These are phyloP conservation scores for Penicillium sp. DNA, from an alignment of 2,329 filamentous ascomycete genomes.

Conservation along the genomic window DNA sequence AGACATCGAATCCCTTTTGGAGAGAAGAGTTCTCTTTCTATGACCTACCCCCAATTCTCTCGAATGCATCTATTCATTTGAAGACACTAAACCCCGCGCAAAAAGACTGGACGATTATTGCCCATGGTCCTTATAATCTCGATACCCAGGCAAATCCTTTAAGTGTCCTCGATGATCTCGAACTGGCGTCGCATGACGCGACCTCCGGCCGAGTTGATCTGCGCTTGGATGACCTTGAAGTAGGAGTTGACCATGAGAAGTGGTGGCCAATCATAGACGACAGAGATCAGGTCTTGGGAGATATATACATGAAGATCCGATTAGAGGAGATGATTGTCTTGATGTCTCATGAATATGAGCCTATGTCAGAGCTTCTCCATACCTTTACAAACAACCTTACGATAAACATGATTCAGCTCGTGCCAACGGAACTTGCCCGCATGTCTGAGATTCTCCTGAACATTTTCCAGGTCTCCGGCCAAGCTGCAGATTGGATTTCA, in stretches of 20 bases:
- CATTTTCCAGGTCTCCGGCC: conserved; percentile 89
- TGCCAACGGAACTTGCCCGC: conserved; percentile 73
- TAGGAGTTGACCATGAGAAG: conserved; percentile 74
- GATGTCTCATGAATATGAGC: conserved; percentile 77
- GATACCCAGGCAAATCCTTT: conserved; percentile 38
- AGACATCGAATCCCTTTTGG: conserved; percentile 47
- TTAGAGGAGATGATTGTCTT: conserved; percentile 89
- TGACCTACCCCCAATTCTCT: conserved; percentile 46
- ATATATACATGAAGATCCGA: conserved; percentile 76
- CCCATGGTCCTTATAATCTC: conserved; percentile 42
- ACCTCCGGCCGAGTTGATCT: conserved; percentile 66
- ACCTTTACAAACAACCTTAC: conserved; percentile 80
- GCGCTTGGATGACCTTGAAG: conserved; percentile 71
- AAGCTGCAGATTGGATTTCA: conserved; percentile 84
- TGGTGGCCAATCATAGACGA: conserved; percentile 83
- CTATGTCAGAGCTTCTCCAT: conserved; percentile 77
- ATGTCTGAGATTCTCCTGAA: conserved; percentile 84
- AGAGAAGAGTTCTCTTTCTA: conserved; percentile 46
- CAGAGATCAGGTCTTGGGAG: conserved; percentile 70
- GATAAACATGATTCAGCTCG: conserved; percentile 72
- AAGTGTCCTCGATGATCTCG: conserved; percentile 42
- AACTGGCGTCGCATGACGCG: conserved; percentile 45
- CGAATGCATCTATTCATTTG: conserved; percentile 43
- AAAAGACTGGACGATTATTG: conserved; percentile 48
- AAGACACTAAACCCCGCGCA: conserved; percentile 46